Percentiles rank a stretch among this genome's conserved stretches.
Conservation (phyloP, 2,329 filamentous ascomycete genomes). For the Fusarium nanum region DNA sequence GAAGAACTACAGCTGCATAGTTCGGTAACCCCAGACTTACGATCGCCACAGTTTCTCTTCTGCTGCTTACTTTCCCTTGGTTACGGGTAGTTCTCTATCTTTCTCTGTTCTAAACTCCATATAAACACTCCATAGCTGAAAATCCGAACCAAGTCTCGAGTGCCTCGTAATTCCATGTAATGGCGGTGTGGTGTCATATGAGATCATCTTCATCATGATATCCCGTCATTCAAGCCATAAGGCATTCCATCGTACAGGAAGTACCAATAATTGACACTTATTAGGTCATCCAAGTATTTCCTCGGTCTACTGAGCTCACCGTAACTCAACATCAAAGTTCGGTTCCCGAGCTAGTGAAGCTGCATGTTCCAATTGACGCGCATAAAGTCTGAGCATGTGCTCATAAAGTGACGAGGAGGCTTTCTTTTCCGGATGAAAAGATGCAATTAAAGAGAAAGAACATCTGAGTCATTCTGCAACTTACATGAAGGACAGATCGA, state of each 20-base stretch:
- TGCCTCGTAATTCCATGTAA: not conserved
- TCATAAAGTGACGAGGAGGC: not conserved
- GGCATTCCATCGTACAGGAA: not conserved
- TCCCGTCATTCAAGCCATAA: not conserved
- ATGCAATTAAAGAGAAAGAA: not conserved
- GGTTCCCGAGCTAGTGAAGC: not conserved
- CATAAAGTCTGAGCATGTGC: not conserved
- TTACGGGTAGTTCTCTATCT: not conserved
- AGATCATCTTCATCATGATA: not conserved
- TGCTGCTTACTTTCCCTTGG: not conserved
- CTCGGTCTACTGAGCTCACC: not conserved
- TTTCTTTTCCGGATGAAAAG: not conserved
- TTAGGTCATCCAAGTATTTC: not conserved
- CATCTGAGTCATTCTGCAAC: not conserved
- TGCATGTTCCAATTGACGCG: not conserved
- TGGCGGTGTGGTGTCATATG: slow-evolving; percentile 4
- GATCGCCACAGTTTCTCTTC: not conserved
- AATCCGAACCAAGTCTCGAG: not conserved
- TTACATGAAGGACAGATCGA: not conserved
- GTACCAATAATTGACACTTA: not conserved
- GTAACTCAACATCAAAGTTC: not conserved
- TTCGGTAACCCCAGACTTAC: not conserved
- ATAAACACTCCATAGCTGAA: not conserved
- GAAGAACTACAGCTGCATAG: not conserved
- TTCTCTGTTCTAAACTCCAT: not conserved